These are phyloP conservation scores for Tieghemostelium lacteum DNA, from an alignment of 78 protist species.

Conservation along the genomic window DNA sequence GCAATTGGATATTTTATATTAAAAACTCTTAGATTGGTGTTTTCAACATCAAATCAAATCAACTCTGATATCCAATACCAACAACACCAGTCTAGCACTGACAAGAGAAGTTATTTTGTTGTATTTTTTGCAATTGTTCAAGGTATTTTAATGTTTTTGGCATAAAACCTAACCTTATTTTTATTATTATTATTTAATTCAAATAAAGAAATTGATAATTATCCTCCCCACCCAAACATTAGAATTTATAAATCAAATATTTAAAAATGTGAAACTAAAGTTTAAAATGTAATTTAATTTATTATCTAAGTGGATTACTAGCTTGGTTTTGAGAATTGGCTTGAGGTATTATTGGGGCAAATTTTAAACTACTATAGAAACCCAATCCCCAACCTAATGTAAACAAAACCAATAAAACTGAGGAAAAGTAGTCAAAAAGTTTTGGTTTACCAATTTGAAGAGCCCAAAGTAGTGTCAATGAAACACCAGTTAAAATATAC, in stretches of 20 bases:
- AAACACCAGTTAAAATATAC: constrained; percentile 47
- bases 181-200: too few species aligned
- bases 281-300: too few species aligned
- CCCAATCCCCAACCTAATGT: constrained; percentile 59
- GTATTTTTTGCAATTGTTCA: constrained; percentile 28
- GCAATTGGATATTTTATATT: constrained; percentile 35
- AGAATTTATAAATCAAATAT: too few species aligned
- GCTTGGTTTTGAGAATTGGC: too few species aligned
- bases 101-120: constrained; percentile 60
- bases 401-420: constrained; percentile 20
- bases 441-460: constrained; percentile 48
- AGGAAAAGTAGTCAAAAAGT: constrained; percentile 27
- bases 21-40: constrained; percentile 50
- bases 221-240: too few species aligned
- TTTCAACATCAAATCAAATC: constrained; percentile 1
- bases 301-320: too few species aligned
- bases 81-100: background rate
- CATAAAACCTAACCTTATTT: too few species aligned
- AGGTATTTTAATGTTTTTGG: too few species aligned
- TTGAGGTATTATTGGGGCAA: background rate
- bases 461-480: constrained; percentile 21
- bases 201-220: too few species aligned
- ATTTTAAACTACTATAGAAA: constrained; percentile 31
- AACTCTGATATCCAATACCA: background rate
- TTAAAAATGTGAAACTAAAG: too few species aligned